Conservation (phyloP, 495 filamentous ascomycete genomes). For the Letharia columbiana region DNA sequence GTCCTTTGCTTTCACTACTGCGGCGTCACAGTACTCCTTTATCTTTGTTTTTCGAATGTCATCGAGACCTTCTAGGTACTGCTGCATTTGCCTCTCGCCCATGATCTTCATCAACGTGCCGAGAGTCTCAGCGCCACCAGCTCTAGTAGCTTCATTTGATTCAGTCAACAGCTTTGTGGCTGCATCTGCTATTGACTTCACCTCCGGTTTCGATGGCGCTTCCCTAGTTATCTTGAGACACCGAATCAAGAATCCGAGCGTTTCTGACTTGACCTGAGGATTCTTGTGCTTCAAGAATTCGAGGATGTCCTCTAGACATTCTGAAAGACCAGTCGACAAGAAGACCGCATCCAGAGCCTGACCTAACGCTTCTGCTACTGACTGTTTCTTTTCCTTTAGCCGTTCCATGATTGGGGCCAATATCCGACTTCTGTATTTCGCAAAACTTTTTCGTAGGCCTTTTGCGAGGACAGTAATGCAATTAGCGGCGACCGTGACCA, state of each 20-base stretch:
- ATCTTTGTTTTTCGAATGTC: slow-evolving; percentile 94
- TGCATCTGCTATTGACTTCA: slow-evolving; percentile 74
- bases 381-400: slow-evolving; percentile 92
- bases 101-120: slow-evolving; percentile 98
- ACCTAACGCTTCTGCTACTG: slow-evolving; percentile 78
- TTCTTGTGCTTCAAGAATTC: slow-evolving; percentile 90
- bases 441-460: slow-evolving; percentile 69
- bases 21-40: slow-evolving; percentile 87
- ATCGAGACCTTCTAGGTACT: slow-evolving; percentile 88
- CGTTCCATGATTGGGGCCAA: slow-evolving; percentile 86
- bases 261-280: slow-evolving; percentile 91
- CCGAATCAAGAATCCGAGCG: slow-evolving; percentile 79
- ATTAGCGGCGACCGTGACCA: slow-evolving; percentile 87
- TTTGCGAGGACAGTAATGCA: slow-evolving; percentile 90
- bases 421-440: slow-evolving; percentile 69
- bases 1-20: slow-evolving; percentile 94
- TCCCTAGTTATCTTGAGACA: slow-evolving; percentile 77
- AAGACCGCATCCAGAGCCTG: slow-evolving; percentile 85
- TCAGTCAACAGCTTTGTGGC: slow-evolving; percentile 85
- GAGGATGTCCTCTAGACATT: slow-evolving; percentile 81
- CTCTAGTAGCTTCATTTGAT: slow-evolving; percentile 71
- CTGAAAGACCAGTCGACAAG: slow-evolving; percentile 62
- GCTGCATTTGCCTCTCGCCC: slow-evolving; percentile 93
- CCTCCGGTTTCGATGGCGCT: slow-evolving; percentile 73
- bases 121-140: slow-evolving; percentile 81